Evolutionary conservation across 2,329 filamentous ascomycete genomes (phyloP).

Genomic region (Diaporthe australafricana): DNA sequence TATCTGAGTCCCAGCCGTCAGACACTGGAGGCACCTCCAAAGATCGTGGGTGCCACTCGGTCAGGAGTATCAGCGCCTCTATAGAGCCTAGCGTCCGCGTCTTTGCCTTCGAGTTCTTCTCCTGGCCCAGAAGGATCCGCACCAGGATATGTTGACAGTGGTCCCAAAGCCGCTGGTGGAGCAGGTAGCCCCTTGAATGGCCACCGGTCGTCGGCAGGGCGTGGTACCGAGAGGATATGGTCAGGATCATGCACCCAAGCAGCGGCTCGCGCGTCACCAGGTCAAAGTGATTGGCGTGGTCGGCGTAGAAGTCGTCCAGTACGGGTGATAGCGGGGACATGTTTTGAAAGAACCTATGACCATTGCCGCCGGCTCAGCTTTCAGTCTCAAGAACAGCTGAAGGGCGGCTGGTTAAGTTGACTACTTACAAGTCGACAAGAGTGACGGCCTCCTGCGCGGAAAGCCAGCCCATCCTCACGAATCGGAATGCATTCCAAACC

Average conservation of each 20-base stretch:
- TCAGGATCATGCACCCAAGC: slow-evolving; percentile 1
- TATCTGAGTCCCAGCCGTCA: not conserved
- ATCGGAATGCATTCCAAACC: not conserved
- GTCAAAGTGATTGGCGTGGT: slow-evolving; percentile 1
- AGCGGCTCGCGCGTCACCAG: slow-evolving; percentile 1
- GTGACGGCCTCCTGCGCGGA: slow-evolving; percentile 1
- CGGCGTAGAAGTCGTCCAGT: not conserved
- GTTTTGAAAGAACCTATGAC: not conserved
- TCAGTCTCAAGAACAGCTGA: too few relatives aligned
- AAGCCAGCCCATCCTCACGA: not conserved
- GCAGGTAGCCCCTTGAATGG: not conserved
- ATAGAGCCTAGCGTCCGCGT: not conserved
- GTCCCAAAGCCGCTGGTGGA: not conserved
- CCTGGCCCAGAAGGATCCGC: not conserved
- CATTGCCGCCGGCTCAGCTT: not conserved
- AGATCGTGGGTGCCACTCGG: not conserved
- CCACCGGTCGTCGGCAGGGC: not conserved
- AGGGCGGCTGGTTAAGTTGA: too few relatives aligned
- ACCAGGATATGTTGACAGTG: slow-evolving; percentile 1
- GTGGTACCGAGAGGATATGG: not conserved
- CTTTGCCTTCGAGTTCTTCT: not conserved
- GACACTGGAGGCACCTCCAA: slow-evolving; percentile 1
- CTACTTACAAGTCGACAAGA: not conserved
- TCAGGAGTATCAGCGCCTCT: not conserved
- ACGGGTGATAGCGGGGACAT: not conserved